phyloP scores from a whole-genome alignment of 2,329 filamentous ascomycete genomes.

The Epichloe sylvatica region DNA sequence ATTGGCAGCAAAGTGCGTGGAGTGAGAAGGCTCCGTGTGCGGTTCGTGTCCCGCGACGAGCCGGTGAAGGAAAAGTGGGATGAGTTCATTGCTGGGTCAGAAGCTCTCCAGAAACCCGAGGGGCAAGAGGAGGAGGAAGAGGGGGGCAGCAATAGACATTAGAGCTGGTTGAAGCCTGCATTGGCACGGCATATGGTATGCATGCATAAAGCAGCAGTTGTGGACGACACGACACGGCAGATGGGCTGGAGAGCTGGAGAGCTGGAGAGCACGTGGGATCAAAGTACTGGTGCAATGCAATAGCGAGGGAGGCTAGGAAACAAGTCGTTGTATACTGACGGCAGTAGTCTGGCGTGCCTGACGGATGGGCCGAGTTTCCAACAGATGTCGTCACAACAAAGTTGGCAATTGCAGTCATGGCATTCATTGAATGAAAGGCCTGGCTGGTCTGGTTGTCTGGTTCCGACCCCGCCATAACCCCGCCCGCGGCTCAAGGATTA shows the following conservation, averaged over 20 bases:
- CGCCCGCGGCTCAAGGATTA: no score
- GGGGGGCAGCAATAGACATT: constrained; percentile 15
- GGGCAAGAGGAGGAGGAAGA: constrained; percentile 41
- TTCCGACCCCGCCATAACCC: no score
- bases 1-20: constrained; percentile 70
- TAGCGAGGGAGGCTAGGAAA: no score
- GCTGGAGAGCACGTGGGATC: neutral
- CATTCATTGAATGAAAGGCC: no score
- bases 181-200: neutral
- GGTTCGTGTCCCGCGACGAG: constrained; percentile 62
- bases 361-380: no score
- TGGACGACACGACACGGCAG: neutral
- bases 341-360: no score
- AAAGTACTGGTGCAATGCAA: no score
- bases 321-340: no score
- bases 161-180: constrained; percentile 2
- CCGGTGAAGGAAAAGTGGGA: constrained; percentile 48
- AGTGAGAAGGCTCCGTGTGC: constrained; percentile 62
- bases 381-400: no score
- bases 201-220: neutral
- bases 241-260: no score
- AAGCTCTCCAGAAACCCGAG: constrained; percentile 41
- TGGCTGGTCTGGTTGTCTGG: no score
- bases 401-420: no score
- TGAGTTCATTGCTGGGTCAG: constrained; percentile 56